phyloP scores from a whole-genome alignment of 768 basidiomycete genomes.

The Sarcomyxa edulis region DNA sequence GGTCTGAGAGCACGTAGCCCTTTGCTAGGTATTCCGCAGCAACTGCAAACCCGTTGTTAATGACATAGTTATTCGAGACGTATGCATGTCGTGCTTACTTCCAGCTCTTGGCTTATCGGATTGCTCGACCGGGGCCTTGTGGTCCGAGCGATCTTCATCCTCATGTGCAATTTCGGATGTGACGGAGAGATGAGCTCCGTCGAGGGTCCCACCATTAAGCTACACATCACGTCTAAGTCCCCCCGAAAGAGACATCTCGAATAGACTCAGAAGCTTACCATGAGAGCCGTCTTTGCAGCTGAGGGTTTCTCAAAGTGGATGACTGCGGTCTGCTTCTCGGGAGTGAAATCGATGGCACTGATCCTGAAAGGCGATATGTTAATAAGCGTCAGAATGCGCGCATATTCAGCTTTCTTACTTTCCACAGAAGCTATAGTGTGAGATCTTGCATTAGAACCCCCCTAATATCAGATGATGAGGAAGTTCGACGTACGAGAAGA shows the following conservation, averaged over 20 bases:
- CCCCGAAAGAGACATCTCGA: too few species aligned
- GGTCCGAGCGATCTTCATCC: constrained; percentile 42
- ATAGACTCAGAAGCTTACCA: constrained; percentile 54
- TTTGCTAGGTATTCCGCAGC: constrained; percentile 92
- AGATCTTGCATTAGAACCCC: constrained; percentile 8
- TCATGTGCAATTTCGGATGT: constrained; percentile 60
- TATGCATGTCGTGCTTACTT: constrained; percentile 40
- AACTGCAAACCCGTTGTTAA: constrained; percentile 35
- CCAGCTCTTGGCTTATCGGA: constrained; percentile 89
- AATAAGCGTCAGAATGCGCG: background rate
- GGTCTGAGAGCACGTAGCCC: constrained; percentile 80
- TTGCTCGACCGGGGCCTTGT: constrained; percentile 55
- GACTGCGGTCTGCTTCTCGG: constrained; percentile 44
- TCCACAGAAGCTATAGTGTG: constrained; percentile 72
- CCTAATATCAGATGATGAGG: constrained; percentile 1
- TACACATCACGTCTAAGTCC: too few species aligned
- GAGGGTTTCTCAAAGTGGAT: constrained; percentile 81
- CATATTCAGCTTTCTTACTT: constrained; percentile 38
- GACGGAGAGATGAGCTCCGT: constrained; percentile 65
- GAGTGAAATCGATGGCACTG: constrained; percentile 48
- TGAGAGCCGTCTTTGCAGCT: constrained; percentile 81
- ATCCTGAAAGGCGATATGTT: constrained; percentile 40
- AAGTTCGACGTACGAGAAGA: constrained; percentile 60
- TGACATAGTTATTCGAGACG: background rate
- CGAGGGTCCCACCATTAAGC: constrained; percentile 75